Conservation (phyloP, 169 alveolate species). For the Perkinsus chesapeaki region DNA sequence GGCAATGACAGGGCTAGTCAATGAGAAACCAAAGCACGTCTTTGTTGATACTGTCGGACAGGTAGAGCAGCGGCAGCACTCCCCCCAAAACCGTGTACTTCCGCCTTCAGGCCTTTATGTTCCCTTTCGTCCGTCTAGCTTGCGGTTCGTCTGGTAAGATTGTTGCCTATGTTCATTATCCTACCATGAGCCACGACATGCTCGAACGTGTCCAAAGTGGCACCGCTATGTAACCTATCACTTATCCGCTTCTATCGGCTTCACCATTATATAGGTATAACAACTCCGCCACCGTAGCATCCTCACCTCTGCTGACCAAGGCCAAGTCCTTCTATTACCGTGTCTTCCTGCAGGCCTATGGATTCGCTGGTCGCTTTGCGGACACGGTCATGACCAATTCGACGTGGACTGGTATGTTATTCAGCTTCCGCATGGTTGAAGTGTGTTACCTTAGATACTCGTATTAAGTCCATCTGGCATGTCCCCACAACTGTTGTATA, state of each 20-base stretch:
- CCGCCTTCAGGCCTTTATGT: background rate
- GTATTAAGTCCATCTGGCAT: background rate
- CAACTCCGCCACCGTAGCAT: background rate
- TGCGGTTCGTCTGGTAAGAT: background rate
- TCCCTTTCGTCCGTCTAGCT: background rate
- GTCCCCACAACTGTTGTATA: background rate
- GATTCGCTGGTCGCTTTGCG: background rate
- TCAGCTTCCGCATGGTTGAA: background rate
- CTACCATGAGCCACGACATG: slow-evolving; percentile 14
- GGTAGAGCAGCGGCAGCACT: too few relatives aligned
- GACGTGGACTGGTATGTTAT: background rate
- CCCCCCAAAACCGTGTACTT: too few relatives aligned
- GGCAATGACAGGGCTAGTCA: background rate
- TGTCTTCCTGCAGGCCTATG: background rate
- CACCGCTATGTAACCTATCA: background rate
- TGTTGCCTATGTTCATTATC: slow-evolving; percentile 2
- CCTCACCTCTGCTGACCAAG: background rate
- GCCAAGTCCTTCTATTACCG: slow-evolving; percentile 1
- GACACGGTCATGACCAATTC: background rate
- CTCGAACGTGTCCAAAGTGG: background rate
- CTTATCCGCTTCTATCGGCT: background rate
- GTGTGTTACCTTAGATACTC: background rate
- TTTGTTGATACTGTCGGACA: background rate
- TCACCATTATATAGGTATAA: background rate
- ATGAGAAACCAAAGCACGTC: background rate